Percentiles rank a stretch among this genome's conserved stretches.
Conservation (phyloP, 2,329 filamentous ascomycete genomes). For the Erysiphe pulchra region DNA sequence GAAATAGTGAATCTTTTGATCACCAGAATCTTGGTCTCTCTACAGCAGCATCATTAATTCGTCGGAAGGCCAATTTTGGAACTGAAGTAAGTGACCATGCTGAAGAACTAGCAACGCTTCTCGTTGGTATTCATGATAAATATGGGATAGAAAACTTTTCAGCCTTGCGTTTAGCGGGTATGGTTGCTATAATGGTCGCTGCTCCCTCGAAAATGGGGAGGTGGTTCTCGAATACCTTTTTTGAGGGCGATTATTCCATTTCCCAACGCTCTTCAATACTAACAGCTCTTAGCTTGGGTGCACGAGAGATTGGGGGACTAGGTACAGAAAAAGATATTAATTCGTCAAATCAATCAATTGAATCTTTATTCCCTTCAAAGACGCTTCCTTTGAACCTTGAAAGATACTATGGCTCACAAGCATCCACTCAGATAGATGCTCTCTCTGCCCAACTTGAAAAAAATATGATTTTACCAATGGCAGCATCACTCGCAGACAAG, state of each 20-base stretch:
- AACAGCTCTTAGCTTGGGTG: conserved; percentile 55
- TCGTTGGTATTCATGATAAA: conserved; percentile 65
- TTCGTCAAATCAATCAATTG: conserved; percentile 10
- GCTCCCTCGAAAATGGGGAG: conserved; percentile 54
- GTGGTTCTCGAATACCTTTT: conserved; percentile 67
- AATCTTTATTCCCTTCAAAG: conserved; percentile 49
- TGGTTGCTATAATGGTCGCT: conserved; percentile 59
- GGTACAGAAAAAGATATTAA: conserved; percentile 14
- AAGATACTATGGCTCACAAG: conserved; percentile 13
- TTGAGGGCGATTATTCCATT: conserved; percentile 76
- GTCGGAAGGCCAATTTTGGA: conserved; percentile 70
- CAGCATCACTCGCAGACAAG: conserved; percentile 56
- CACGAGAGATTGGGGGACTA: conserved; percentile 63
- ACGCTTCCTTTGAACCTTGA: conserved; percentile 50
- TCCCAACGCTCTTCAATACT: conserved; percentile 63
- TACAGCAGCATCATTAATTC: conserved; percentile 56
- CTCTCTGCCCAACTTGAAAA: conserved; percentile 44
- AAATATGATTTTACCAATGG: conserved; percentile 55
- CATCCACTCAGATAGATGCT: conserved; percentile 25
- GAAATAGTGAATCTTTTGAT: conserved; percentile 64
- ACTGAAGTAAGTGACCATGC: conserved; percentile 68
- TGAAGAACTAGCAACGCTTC: conserved; percentile 49
- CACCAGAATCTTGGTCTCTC: conserved; percentile 55
- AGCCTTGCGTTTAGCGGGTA: conserved; percentile 47
- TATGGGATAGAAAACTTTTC: conserved; percentile 60